phyloP scores from a whole-genome alignment of 768 basidiomycete species.

The Mycena capillaripes region DNA sequence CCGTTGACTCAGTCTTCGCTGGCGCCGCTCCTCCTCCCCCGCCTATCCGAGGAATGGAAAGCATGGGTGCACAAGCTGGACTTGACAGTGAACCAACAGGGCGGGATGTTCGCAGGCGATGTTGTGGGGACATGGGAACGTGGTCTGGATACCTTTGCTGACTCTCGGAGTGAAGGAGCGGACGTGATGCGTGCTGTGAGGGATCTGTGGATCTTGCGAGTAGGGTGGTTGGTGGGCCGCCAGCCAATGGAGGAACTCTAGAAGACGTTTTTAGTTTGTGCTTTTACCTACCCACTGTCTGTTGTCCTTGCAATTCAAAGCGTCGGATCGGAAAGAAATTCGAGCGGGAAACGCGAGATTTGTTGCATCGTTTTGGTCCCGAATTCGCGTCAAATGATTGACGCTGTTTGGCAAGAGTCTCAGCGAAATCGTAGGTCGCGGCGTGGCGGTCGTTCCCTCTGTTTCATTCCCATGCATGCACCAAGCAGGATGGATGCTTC shows the following conservation, averaged over 20 bases:
- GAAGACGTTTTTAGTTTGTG: constrained; percentile 15
- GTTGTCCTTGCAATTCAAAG: constrained; percentile 21
- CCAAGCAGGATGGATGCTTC: constrained; percentile 51
- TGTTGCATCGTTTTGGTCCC: not conserved
- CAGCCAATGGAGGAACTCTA: constrained; percentile 39
- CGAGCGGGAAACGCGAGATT: not conserved
- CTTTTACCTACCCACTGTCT: not conserved
- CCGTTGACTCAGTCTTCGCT: constrained; percentile 73
- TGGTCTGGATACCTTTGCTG: constrained; percentile 75
- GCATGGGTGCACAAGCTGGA: constrained; percentile 84
- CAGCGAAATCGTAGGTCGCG: constrained; percentile 33
- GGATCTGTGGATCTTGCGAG: constrained; percentile 79
- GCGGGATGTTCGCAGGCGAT: constrained; percentile 86
- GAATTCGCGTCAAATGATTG: not conserved
- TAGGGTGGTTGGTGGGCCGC: constrained; percentile 84
- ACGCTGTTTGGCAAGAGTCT: not conserved
- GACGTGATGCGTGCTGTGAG: constrained; percentile 55
- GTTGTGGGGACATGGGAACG: constrained; percentile 78
- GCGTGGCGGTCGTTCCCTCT: constrained; percentile 27
- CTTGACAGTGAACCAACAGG: constrained; percentile 75
- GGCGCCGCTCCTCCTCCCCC: constrained; percentile 69
- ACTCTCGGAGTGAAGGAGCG: constrained; percentile 58
- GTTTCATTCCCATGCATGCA: constrained; percentile 62
- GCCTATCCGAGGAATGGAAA: constrained; percentile 81
- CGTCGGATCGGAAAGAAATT: not conserved